Percentiles rank a stretch among this genome's conserved stretches.
These are phyloP conservation scores for Incumbomyces lentus DNA, from an alignment of 2,329 filamentous ascomycete species.

Conservation along the genomic window DNA sequence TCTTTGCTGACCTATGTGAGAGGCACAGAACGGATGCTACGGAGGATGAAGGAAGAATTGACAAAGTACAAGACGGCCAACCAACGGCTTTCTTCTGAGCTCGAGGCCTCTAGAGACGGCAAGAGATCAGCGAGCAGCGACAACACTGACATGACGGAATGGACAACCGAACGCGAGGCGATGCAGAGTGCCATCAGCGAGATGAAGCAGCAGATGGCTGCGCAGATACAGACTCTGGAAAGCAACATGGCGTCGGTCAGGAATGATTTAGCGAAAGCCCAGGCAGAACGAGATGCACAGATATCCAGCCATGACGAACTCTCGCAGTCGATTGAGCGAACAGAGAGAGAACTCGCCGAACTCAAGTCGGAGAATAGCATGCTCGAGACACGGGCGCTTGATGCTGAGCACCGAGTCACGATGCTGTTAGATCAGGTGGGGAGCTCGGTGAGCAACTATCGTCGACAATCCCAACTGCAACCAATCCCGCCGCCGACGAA, in stretches of 20 bases:
- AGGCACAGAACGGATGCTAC: constrained; percentile 97
- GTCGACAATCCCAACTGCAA: constrained; percentile 54
- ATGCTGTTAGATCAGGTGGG: constrained; percentile 91
- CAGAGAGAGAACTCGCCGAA: constrained; percentile 63
- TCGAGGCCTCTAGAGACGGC: constrained; percentile 50
- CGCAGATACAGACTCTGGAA: constrained; percentile 59
- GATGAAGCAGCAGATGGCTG: constrained; percentile 58
- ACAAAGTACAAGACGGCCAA: constrained; percentile 84
- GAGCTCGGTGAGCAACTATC: constrained; percentile 85
- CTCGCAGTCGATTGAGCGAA: constrained; percentile 41
- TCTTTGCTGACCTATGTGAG: constrained; percentile 97
- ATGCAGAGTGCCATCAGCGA: constrained; percentile 59
- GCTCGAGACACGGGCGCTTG: constrained; percentile 72
- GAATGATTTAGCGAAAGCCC: constrained; percentile 55
- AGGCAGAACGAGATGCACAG: constrained; percentile 60
- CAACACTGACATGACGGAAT: constrained; percentile 46
- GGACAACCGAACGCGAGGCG: constrained; percentile 62
- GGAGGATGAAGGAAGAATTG: constrained; percentile 97
- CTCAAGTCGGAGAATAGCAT: constrained; percentile 71
- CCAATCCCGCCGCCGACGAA: constrained; percentile 18
- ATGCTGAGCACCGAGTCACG: constrained; percentile 88
- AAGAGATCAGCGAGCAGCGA: constrained; percentile 21
- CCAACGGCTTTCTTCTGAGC: constrained; percentile 66
- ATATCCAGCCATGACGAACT: constrained; percentile 51
- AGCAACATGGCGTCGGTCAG: constrained; percentile 57